Conservation (phyloP, 345 rosid species). For the Lagerstroemia speciosa region DNA sequence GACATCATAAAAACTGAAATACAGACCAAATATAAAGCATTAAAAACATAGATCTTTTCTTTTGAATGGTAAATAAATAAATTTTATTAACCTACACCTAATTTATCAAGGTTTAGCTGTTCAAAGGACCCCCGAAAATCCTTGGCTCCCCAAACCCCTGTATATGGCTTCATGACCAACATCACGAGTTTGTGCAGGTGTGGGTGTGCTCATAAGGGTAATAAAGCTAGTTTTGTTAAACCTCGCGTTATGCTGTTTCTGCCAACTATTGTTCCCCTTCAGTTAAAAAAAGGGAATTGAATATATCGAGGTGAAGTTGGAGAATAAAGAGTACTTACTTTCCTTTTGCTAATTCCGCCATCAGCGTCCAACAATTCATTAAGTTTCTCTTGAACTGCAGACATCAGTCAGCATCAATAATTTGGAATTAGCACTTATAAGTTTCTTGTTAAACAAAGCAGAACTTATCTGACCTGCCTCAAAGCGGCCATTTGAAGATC, state of each 20-base stretch:
- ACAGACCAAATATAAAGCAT: not conserved
- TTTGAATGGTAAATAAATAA: too few relatives aligned
- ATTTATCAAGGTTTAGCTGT: not conserved
- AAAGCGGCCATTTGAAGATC: constrained; percentile 57
- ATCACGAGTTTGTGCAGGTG: too few relatives aligned
- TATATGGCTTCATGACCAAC: too few relatives aligned
- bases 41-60: not conserved
- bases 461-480: constrained; percentile 57
- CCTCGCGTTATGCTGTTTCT: too few relatives aligned
- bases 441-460: not conserved
- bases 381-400: constrained; percentile 89
- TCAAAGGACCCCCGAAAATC: not conserved
- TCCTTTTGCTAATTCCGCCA: constrained; percentile 89
- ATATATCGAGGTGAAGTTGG: not conserved
- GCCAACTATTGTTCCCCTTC: too few relatives aligned
- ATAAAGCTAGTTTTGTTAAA: too few relatives aligned
- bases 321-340: constrained; percentile 27
- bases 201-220: too few relatives aligned
- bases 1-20: not conserved
- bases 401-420: not conserved
- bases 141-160: too few relatives aligned
- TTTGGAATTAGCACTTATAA: not conserved
- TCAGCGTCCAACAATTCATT: constrained; percentile 87
- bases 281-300: not conserved
- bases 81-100: too few relatives aligned